These are phyloP conservation scores for Phyllosticta citribraziliensis DNA, from an alignment of 2,329 filamentous ascomycete genomes.

Conservation along the genomic window DNA sequence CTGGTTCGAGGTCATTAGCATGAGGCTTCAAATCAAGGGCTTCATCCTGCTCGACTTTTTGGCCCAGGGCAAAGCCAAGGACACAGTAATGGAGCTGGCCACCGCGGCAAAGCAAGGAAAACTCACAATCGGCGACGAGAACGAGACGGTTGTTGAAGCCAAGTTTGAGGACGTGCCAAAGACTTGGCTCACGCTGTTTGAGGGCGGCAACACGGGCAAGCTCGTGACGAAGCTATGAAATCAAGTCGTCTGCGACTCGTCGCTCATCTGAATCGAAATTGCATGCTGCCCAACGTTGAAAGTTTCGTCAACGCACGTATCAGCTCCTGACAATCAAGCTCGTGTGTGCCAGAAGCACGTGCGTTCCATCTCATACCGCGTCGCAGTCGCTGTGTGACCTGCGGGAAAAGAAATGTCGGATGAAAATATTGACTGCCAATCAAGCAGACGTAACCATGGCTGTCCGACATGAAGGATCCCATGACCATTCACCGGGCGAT, in stretches of 20 bases:
- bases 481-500: too few species aligned
- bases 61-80: constrained; percentile 4
- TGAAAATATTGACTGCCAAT: not conserved
- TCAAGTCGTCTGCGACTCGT: too few species aligned
- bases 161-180: constrained; percentile 40
- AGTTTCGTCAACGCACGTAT: not conserved
- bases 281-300: not conserved
- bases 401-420: not conserved
- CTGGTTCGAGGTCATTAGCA: constrained; percentile 34
- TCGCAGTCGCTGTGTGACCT: not conserved
- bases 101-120: constrained; percentile 31
- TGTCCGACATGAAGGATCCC: too few species aligned
- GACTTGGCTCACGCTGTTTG: constrained; percentile 40
- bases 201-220: constrained; percentile 39
- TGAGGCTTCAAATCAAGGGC: constrained; percentile 33
- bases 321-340: not conserved
- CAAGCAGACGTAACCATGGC: not conserved
- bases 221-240: constrained; percentile 30
- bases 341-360: not conserved
- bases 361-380: not conserved
- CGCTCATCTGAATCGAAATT: not conserved
- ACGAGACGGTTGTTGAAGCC: constrained; percentile 38
- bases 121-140: constrained; percentile 34
- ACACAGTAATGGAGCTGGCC: constrained; percentile 4
- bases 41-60: constrained; percentile 63